Evolutionary conservation across 495 filamentous ascomycete species (phyloP).

Genomic region (Mycothermus thermophilus): DNA sequence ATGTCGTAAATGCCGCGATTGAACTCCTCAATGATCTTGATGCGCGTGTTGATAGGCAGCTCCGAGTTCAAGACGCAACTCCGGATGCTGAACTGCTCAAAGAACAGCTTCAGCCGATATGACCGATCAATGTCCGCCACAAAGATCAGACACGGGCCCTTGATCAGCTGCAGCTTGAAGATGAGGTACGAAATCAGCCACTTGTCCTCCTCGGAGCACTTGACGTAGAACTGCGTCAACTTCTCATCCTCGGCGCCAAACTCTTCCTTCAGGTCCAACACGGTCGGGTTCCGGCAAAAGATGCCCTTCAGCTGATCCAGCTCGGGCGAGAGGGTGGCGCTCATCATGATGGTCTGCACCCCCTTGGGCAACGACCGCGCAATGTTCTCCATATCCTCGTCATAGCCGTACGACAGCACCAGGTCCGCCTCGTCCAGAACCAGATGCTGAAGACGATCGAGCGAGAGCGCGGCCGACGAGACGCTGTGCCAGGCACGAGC

Average conservation of each 20-base stretch:
- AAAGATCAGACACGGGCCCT: constrained; percentile 89
- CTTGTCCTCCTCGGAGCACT: constrained; percentile 83
- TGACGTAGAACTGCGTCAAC: constrained; percentile 77
- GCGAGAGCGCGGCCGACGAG: constrained; percentile 50
- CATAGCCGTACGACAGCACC: constrained; percentile 88
- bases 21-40: constrained; percentile 94
- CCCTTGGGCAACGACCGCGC: constrained; percentile 65
- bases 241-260: constrained; percentile 55
- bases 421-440: constrained; percentile 94
- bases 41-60: constrained; percentile 77
- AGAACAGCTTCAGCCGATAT: constrained; percentile 86
- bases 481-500: constrained; percentile 58
- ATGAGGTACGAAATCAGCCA: constrained; percentile 88
- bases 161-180: constrained; percentile 86
- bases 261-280: constrained; percentile 60
- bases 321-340: constrained; percentile 77
- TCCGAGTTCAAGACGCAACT: constrained; percentile 93
- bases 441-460: constrained; percentile 58
- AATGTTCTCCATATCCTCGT: constrained; percentile 71
- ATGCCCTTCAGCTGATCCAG: constrained; percentile 72
- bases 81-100: constrained; percentile 92
- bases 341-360: constrained; percentile 84
- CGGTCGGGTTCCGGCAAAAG: constrained; percentile 66
- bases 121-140: constrained; percentile 86
- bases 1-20: constrained; percentile 72